A percentile compares a stretch with the other conserved stretches of the same genome.
phyloP scores from a whole-genome alignment of 805 yeast genomes.

The Yueomyces sp. region DNA sequence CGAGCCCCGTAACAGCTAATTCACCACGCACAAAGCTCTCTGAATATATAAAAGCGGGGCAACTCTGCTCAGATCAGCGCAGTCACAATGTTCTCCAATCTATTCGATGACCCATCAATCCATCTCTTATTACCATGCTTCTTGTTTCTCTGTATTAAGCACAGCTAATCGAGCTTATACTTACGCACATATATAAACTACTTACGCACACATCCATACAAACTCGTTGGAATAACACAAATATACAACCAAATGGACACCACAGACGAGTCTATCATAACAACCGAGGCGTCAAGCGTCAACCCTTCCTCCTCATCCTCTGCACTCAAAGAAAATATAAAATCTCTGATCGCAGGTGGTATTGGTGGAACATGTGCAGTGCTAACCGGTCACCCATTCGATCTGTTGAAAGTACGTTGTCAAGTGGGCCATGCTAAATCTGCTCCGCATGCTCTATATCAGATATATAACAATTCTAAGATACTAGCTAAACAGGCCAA shows the following conservation, averaged over 20 bases:
- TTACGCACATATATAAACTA: no score
- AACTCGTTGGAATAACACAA: no score
- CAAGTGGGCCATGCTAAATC: slow-evolving; percentile 60
- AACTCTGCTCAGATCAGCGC: no score
- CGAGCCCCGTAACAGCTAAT: no score
- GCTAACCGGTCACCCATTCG: slow-evolving; percentile 92
- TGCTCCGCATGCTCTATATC: slow-evolving; percentile 52
- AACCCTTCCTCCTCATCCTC: slow-evolving; percentile 8
- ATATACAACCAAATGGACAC: background rate
- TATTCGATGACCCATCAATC: no score
- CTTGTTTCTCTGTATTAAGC: no score
- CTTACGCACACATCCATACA: no score
- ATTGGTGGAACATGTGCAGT: slow-evolving; percentile 96
- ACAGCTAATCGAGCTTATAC: no score
- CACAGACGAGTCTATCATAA: background rate
- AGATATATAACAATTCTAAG: slow-evolving; percentile 26
- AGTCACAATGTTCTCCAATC: no score
- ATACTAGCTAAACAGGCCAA: slow-evolving; percentile 3
- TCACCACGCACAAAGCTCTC: no score
- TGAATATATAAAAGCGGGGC: no score
- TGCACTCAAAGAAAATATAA: slow-evolving; percentile 47
- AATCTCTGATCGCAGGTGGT: slow-evolving; percentile 87
- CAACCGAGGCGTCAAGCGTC: background rate
- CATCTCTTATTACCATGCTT: no score
- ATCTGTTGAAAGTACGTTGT: slow-evolving; percentile 78